Base-by-base conservation (phyloP, 257 asterid genomes). In the Misopates orontium region DNA sequence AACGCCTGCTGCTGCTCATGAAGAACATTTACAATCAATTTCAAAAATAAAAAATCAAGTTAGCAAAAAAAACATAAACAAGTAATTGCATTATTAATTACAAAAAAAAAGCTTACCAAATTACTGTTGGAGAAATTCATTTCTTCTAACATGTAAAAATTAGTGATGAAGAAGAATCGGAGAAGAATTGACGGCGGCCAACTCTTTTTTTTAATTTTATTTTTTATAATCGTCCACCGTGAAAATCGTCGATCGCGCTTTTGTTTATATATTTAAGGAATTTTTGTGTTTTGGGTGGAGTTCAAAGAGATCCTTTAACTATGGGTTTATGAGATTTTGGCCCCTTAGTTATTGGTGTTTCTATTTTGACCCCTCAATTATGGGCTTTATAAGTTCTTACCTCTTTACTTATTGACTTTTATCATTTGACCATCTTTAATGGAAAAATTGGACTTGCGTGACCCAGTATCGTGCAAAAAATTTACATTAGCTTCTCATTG, bases 171-270 rank as follows among this genome's bases (percentile, higher is more conserved):
- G 11, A 16, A 45, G 7, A 45, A 45, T 6, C 51, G 11, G 51
- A 45, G 8, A 3, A 16, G 18, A 42, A 21, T 42, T 52, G 9
- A 54, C 57, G 71, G 80, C 71, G 73, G 80, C 64, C 73, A 54
- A 76, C 48, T 64, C 4, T 28, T 28, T 28, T 28, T 28, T 28
- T 28, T n/a, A n/a, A n/a, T n/a, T n/a, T n/a, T n/a, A n/a, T 28
- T 28, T 28, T 67, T 57, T 40, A 36, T 24, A 58, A 41, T 24
- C 17, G 68, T 39, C 71, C 28, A 40, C 61, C 64, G 28, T 61
- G 63, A 20, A 28, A 2, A 2, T 28, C 3, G 4, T 28, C 17
- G 42, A 55, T 54, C 80, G 77, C 49, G 51, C 73, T 52, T 23
- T 36, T 45, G 18, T 2, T 70, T 53, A 36, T 36, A 36, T 36